Base-by-base conservation (phyloP, 305 asterid species). In the Euphrasia arctica region DNA sequence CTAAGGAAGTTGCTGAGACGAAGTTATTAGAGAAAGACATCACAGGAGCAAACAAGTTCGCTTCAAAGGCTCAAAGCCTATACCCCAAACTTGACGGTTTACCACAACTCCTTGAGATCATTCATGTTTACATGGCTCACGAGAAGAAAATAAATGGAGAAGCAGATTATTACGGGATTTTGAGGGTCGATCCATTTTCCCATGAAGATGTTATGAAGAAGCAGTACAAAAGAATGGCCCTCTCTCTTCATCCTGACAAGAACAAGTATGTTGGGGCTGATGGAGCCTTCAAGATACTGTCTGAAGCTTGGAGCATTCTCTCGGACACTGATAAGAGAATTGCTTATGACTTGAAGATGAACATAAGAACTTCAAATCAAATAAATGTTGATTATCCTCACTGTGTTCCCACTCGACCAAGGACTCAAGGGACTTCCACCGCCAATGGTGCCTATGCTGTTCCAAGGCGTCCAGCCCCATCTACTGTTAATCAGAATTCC, bases 211-310 rank as follows among this genome's bases (percentile, higher is more conserved):
- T 72, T 12, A 12, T 89, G 54, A 66, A 54, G 69, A 78, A 45
- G 48, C 71, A 75, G 55, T 85, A 80, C 62, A 77, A 65, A 68
- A 78, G 71, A 70, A 62, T 80, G 69, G 85, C 89, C 54, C 79
- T 83, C 60, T 69, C 78, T 42, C 80, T 89, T 31, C 89, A 89
- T 73, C 95, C 96, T 11, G 95, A 89, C 58, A 84, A 83, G 72
- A 89, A 85, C 78, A 79, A 74, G 71, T 73, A 78, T 10, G 77
- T 63, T 22, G 87, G 89, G 68, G 96, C 95, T 5, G 86, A 73
- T 60, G 95, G 84, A 14, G 96, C 96, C 3, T 85, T 86, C 69
- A 72, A 77, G 58, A 76, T 86, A 43, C 31, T 89, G n/a, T 74
- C 86, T 12, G 70, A 84, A 70, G 89, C 90, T 0, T 76, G 86